These are phyloP conservation scores for Phlegmacium glaucopus DNA, from an alignment of 768 basidiomycete genomes.

Conservation along the genomic window DNA sequence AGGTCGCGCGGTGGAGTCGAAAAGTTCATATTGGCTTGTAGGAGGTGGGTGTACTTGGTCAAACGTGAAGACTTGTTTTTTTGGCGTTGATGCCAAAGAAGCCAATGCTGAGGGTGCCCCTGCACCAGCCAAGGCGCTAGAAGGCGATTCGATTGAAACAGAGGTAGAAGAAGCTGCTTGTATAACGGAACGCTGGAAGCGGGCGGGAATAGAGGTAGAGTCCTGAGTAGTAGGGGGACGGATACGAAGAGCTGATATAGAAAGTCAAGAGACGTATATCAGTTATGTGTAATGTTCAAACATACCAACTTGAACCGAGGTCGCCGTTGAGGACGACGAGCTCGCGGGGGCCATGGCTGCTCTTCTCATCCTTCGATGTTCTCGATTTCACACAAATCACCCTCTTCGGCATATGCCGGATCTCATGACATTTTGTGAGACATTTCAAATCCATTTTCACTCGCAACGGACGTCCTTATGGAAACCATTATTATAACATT, in stretches of 20 bases:
- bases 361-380: slow-evolving; percentile 31
- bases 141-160: slow-evolving; percentile 79
- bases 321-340: slow-evolving; percentile 69
- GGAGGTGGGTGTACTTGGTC: slow-evolving; percentile 92
- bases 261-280: slow-evolving; percentile 5
- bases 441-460: no score
- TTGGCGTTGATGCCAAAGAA: slow-evolving; percentile 45
- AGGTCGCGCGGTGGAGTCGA: slow-evolving; percentile 79
- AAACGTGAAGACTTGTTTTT: slow-evolving; percentile 87
- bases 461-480: no score
- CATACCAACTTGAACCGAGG: slow-evolving; percentile 93
- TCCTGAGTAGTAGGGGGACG: slow-evolving; percentile 86
- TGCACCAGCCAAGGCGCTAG: slow-evolving; percentile 45
- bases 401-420: slow-evolving; percentile 34
- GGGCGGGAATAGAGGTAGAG: slow-evolving; percentile 80
- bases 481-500: no score
- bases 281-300: slow-evolving; percentile 14
- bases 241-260: slow-evolving; percentile 72
- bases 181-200: slow-evolving; percentile 90
- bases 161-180: slow-evolving; percentile 69
- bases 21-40: slow-evolving; percentile 83
- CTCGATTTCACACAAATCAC: slow-evolving; percentile 28
- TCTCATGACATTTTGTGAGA: neutral
- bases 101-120: slow-evolving; percentile 47
- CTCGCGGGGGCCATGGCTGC: slow-evolving; percentile 71